These are phyloP conservation scores for Cornus controversa DNA, from an alignment of 148 eudicot species.

Conservation along the genomic window DNA sequence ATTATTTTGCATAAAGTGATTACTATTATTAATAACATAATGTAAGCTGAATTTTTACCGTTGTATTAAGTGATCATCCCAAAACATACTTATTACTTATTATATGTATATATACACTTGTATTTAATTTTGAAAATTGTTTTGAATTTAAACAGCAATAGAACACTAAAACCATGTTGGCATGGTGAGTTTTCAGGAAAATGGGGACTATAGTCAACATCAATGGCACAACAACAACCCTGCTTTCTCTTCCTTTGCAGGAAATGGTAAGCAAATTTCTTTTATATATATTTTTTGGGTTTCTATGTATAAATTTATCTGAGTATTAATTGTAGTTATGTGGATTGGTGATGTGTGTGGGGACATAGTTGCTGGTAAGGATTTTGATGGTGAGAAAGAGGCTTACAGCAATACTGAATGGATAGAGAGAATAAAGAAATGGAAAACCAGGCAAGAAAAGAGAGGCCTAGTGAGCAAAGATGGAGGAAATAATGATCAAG, in stretches of 20 bases:
- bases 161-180: neutral
- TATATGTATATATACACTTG: too few species aligned
- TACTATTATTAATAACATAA: too few species aligned
- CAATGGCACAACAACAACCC: conserved; percentile 46
- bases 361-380: conserved; percentile 65
- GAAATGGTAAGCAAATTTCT: conserved; percentile 57
- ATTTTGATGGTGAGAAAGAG: conserved; percentile 68
- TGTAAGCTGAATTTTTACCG: too few species aligned
- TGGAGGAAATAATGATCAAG: conserved; percentile 55
- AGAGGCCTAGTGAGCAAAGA: conserved; percentile 62
- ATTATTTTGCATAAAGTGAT: too few species aligned
- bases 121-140: too few species aligned
- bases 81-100: too few species aligned
- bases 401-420: conserved; percentile 57
- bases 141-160: neutral
- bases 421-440: conserved; percentile 90
- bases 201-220: conserved; percentile 50
- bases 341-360: conserved; percentile 10
- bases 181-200: conserved; percentile 41
- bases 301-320: neutral
- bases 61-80: too few species aligned
- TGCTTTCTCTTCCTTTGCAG: conserved; percentile 55
- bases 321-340: neutral
- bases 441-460: conserved; percentile 90
- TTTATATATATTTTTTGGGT: neutral